These are phyloP conservation scores for Alternaria hordeiaustralica DNA, from an alignment of 2,329 filamentous ascomycete species.

Conservation along the genomic window DNA sequence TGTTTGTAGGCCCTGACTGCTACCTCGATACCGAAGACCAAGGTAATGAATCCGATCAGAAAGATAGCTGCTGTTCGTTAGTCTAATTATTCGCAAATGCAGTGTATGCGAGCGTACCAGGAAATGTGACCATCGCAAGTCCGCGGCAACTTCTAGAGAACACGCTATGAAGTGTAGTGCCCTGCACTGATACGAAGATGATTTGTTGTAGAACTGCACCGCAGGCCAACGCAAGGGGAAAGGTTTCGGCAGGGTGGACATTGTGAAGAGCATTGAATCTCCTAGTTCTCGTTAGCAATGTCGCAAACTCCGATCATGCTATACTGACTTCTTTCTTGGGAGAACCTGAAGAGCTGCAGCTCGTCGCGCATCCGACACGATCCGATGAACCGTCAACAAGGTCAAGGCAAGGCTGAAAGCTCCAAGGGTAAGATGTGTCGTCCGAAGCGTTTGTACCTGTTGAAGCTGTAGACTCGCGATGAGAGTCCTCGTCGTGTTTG, in stretches of 20 bases:
- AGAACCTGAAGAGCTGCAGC: constrained; percentile 41
- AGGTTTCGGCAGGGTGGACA: constrained; percentile 50
- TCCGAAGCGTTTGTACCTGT: constrained; percentile 48
- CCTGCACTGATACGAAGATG: constrained; percentile 49
- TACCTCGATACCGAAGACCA: constrained; percentile 70
- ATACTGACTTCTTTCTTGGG: constrained; percentile 42
- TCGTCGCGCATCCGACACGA: constrained; percentile 48
- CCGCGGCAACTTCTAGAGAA: constrained; percentile 46
- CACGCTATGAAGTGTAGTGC: constrained; percentile 46
- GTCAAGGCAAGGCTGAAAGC: constrained; percentile 47
- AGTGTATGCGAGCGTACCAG: constrained; percentile 37
- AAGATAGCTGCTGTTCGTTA: constrained; percentile 63
- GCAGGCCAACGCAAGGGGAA: constrained; percentile 49
- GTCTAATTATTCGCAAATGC: not conserved
- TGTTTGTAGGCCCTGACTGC: constrained; percentile 62
- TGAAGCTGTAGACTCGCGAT: constrained; percentile 46
- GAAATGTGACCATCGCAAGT: constrained; percentile 47
- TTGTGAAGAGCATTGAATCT: constrained; percentile 45
- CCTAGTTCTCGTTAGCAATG: constrained; percentile 31
- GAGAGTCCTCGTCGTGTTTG: constrained; percentile 38
- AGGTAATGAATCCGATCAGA: constrained; percentile 68
- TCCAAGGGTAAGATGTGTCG: constrained; percentile 49
- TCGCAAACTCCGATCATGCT: not conserved
- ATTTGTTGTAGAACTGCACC: constrained; percentile 47
- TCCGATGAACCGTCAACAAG: constrained; percentile 45